A percentile compares a stretch with the other conserved stretches of the same genome.
Evolutionary conservation across 2,329 filamentous ascomycete genomes (phyloP).

Genomic region (Myotisia sp.): DNA sequence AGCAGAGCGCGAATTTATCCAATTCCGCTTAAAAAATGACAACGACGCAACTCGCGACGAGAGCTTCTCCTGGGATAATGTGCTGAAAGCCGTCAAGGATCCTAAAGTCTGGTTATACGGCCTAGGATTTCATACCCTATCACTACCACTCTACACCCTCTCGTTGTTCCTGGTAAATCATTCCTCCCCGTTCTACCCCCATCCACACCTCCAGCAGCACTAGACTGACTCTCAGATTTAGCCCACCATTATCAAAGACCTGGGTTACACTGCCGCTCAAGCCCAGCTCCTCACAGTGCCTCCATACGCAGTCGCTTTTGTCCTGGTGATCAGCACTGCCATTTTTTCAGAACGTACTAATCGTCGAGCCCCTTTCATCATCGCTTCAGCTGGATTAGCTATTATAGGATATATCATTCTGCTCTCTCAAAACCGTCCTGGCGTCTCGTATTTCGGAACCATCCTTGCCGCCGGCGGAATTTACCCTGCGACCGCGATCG

Average conservation of each 20-base stretch:
- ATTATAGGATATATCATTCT: slow-evolving; percentile 50
- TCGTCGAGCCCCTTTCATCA: slow-evolving; percentile 50
- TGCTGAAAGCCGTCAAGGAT: slow-evolving; percentile 49
- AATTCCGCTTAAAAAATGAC: slow-evolving; percentile 50
- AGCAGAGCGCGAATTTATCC: slow-evolving; percentile 45
- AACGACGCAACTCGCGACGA: slow-evolving; percentile 57
- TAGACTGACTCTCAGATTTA: slow-evolving; percentile 7
- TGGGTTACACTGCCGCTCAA: slow-evolving; percentile 29
- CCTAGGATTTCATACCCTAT: slow-evolving; percentile 52
- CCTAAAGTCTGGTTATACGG: slow-evolving; percentile 61
- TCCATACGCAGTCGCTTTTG: slow-evolving; percentile 49
- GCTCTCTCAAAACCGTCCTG: slow-evolving; percentile 39
- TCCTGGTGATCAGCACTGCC: slow-evolving; percentile 45
- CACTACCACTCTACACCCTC: slow-evolving; percentile 38
- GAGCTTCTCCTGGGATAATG: slow-evolving; percentile 52
- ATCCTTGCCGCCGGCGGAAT: slow-evolving; percentile 54
- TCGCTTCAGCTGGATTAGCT: slow-evolving; percentile 41
- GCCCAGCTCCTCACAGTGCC: slow-evolving; percentile 47
- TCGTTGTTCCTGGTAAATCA: slow-evolving; percentile 24
- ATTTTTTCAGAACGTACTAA: slow-evolving; percentile 45
- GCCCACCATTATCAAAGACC: slow-evolving; percentile 31
- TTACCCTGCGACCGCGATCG: slow-evolving; percentile 47
- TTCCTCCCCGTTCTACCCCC: background rate
- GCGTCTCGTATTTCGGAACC: slow-evolving; percentile 46
- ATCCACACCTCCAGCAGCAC: background rate